Evolutionary conservation across 495 filamentous ascomycete species (phyloP), one percentile per base, ranked within the genome.

Genomic region (Hypomontagnella submonticulosa): DNA sequence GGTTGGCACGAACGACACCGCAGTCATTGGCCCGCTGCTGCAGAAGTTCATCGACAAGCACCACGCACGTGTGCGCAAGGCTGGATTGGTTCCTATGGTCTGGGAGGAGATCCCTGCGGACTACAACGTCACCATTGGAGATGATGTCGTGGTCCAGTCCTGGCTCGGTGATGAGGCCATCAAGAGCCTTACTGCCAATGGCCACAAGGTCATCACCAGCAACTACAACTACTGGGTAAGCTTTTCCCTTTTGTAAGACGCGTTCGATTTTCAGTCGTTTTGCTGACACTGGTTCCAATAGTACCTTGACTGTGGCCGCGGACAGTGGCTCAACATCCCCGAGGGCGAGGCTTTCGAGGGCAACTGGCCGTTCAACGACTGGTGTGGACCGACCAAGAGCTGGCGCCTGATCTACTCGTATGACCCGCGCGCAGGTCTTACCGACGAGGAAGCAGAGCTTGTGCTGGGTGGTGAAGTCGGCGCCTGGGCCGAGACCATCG

Each of bases 91-190:
- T 8, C 90, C 90, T 1, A 77, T 94, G 11, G 86, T 89, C 4
- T 95, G 91, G 91, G 91, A 95, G 75, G 91, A 95, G 72, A 91
- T 91, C 79, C 81, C 90, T 2, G 77, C 91, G 9, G 78, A 84
- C 18, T 94, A 90, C 86, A 90, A 92, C 73, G 69, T 94, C 19
- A 89, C 82, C 0, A 77, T 94, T 6, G 82, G 84, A 0, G 68
- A 79, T 18, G 84, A 89, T 49, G 77, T 79, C 19, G 80, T 95
- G 33, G 84, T 93, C 4, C 91, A 95, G 73, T 83, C 87, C 5
- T 95, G 91, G 91, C 80, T 84, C 37, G 84, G 82, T 16, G 84
- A 83, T 34, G 77, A 72, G 7, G 79, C 84, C 8, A 84, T 88
- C 54, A 78, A 81, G 61, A 70, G 76, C 40, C 77, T 85, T 30